These are phyloP conservation scores for Phytophthora quininea DNA, from an alignment of 352 stramenopile genomes.

Conservation along the genomic window DNA sequence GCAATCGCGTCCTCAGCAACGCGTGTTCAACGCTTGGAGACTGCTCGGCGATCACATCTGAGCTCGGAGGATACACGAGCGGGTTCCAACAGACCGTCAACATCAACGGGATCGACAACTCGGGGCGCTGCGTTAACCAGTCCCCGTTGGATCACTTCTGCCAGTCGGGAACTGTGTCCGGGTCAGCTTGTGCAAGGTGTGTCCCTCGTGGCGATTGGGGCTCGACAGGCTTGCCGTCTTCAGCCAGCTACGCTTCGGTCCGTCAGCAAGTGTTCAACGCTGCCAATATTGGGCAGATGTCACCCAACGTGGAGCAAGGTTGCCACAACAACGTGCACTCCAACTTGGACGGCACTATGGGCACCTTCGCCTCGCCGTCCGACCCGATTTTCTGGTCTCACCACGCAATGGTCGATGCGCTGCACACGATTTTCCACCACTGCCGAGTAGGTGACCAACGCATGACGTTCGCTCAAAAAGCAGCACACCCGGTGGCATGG, in stretches of 20 bases:
- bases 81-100: constrained; percentile 24
- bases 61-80: constrained; percentile 46
- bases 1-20: constrained; percentile 40
- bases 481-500: constrained; percentile 47
- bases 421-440: constrained; percentile 80
- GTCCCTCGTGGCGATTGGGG: constrained; percentile 58
- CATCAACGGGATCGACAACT: constrained; percentile 53
- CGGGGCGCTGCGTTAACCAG: constrained; percentile 44
- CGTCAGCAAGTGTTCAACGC: constrained; percentile 54
- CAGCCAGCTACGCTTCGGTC: constrained; percentile 51
- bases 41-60: constrained; percentile 50
- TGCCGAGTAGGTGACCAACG: constrained; percentile 53
- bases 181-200: constrained; percentile 42
- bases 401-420: constrained; percentile 66
- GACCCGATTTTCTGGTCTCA: constrained; percentile 85
- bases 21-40: constrained; percentile 47
- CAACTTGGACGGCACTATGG: constrained; percentile 53
- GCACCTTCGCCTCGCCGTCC: constrained; percentile 46
- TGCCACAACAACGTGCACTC: constrained; percentile 70
- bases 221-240: constrained; percentile 27
- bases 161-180: constrained; percentile 29
- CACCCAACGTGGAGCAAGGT: constrained; percentile 44
- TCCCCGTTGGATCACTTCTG: constrained; percentile 66
- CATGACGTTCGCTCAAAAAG: constrained; percentile 58
- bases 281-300: constrained; percentile 63